A percentile compares a stretch with the other conserved stretches of the same genome.
phyloP scores from a whole-genome alignment of 2,329 filamentous ascomycete genomes.

The Clarireedia monteithiana region DNA sequence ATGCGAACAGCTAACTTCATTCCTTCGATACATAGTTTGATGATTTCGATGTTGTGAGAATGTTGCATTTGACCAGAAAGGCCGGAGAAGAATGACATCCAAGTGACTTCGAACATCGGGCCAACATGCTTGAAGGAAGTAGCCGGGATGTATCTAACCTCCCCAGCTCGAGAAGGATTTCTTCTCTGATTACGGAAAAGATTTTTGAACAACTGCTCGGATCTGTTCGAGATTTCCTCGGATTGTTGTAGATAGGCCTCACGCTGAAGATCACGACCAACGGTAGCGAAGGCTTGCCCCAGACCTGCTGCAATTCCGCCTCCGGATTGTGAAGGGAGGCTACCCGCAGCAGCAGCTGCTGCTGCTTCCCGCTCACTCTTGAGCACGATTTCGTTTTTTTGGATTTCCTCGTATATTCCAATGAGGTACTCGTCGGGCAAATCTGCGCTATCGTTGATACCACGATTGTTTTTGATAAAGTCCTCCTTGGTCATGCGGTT shows the following conservation, averaged over 20 bases:
- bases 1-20: slow-evolving; percentile 92
- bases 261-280: slow-evolving; percentile 82
- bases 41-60: slow-evolving; percentile 84
- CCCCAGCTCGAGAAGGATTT: slow-evolving; percentile 60
- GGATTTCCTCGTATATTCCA: slow-evolving; percentile 88
- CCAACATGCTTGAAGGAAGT: slow-evolving; percentile 92
- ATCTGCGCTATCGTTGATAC: slow-evolving; percentile 94
- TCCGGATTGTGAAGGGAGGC: slow-evolving; percentile 47
- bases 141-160: slow-evolving; percentile 76
- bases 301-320: slow-evolving; percentile 72
- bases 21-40: slow-evolving; percentile 87
- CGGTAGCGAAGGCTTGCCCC: slow-evolving; percentile 83
- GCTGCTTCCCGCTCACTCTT: slow-evolving; percentile 87
- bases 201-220: slow-evolving; percentile 84
- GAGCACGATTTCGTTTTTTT: slow-evolving; percentile 84
- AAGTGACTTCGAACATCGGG: slow-evolving; percentile 97
- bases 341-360: slow-evolving; percentile 73
- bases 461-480: slow-evolving; percentile 98
- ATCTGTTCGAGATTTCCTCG: slow-evolving; percentile 73
- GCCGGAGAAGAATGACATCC: slow-evolving; percentile 98
- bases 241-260: slow-evolving; percentile 94
- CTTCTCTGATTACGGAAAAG: slow-evolving; percentile 83
- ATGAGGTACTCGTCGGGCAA: slow-evolving; percentile 86
- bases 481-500: slow-evolving; percentile 91
- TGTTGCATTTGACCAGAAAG: slow-evolving; percentile 91